A percentile compares a stretch with the other conserved stretches of the same genome.
These are phyloP conservation scores for Bipolaris bicolor DNA, from an alignment of 2,329 filamentous ascomycete genomes.

Conservation along the genomic window DNA sequence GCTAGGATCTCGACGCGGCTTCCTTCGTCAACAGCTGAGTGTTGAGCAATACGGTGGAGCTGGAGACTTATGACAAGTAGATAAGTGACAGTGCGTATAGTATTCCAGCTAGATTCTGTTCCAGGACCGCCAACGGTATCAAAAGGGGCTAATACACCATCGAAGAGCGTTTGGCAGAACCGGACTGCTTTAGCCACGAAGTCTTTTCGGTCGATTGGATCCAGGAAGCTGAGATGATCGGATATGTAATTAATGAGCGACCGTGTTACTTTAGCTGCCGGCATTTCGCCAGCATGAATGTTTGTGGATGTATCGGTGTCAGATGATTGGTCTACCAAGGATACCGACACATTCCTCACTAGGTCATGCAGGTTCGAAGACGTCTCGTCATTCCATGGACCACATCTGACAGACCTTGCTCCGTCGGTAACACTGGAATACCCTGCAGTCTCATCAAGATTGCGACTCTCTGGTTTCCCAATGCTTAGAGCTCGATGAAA, in stretches of 20 bases:
- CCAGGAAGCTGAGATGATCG: slow-evolving; percentile 58
- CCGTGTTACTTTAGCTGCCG: slow-evolving; percentile 44
- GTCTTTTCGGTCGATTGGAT: slow-evolving; percentile 59
- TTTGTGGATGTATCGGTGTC: background rate
- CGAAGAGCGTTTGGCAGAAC: slow-evolving; percentile 48
- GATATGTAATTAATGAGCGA: slow-evolving; percentile 59
- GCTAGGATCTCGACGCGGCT: slow-evolving; percentile 28
- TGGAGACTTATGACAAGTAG: slow-evolving; percentile 42
- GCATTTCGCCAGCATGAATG: slow-evolving; percentile 7
- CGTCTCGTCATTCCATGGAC: slow-evolving; percentile 62
- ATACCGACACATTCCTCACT: slow-evolving; percentile 14
- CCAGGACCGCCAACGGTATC: background rate
- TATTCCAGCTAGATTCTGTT: background rate
- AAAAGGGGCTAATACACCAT: slow-evolving; percentile 28
- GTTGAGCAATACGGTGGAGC: slow-evolving; percentile 38
- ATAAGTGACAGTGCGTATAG: slow-evolving; percentile 33
- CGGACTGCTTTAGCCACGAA: slow-evolving; percentile 54
- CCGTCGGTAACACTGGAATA: slow-evolving; percentile 48
- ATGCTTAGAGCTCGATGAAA: slow-evolving; percentile 54
- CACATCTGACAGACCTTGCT: slow-evolving; percentile 53
- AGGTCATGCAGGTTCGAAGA: slow-evolving; percentile 47
- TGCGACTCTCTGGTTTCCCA: slow-evolving; percentile 26
- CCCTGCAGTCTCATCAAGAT: slow-evolving; percentile 54
- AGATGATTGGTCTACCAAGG: slow-evolving; percentile 1
- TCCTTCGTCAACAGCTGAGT: slow-evolving; percentile 26